phyloP scores from a whole-genome alignment of 164 flowering plant species.

The Liriodendron chinense region DNA sequence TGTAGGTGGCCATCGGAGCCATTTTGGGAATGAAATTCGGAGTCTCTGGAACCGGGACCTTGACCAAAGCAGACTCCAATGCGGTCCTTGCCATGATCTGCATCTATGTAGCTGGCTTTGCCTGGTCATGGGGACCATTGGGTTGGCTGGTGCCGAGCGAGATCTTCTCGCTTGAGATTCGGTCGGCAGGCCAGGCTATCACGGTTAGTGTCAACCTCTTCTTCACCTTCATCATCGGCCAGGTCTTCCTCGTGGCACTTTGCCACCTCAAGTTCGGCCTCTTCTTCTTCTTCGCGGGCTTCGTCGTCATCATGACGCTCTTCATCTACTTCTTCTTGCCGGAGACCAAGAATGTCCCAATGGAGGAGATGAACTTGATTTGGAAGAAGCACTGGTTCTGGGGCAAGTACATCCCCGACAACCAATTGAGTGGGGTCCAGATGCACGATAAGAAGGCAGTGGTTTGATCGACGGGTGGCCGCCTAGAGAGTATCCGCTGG shows the following conservation, averaged over 20 bases:
- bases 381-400: constrained; percentile 31
- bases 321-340: constrained; percentile 27
- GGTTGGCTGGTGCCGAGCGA: constrained; percentile 28
- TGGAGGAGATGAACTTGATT: constrained; percentile 22
- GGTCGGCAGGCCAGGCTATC: constrained; percentile 28
- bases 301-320: constrained; percentile 16
- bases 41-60: constrained; percentile 9
- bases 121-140: constrained; percentile 30
- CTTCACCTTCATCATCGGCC: constrained; percentile 25
- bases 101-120: constrained; percentile 23
- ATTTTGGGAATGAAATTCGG: constrained; percentile 22
- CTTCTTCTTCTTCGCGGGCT: constrained; percentile 29
- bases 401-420: constrained; percentile 21
- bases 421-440: background rate
- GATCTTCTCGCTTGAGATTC: constrained; percentile 24
- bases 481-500: too few relatives aligned
- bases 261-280: constrained; percentile 26
- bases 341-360: constrained; percentile 26
- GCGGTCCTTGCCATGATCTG: constrained; percentile 17
- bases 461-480: background rate
- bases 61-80: constrained; percentile 12
- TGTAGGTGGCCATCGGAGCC: constrained; percentile 12
- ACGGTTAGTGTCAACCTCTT: constrained; percentile 22
- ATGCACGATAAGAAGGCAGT: background rate
- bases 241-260: constrained; percentile 20